Conservation (phyloP, 805 yeast species). For the Geotrichum ghanense region DNA sequence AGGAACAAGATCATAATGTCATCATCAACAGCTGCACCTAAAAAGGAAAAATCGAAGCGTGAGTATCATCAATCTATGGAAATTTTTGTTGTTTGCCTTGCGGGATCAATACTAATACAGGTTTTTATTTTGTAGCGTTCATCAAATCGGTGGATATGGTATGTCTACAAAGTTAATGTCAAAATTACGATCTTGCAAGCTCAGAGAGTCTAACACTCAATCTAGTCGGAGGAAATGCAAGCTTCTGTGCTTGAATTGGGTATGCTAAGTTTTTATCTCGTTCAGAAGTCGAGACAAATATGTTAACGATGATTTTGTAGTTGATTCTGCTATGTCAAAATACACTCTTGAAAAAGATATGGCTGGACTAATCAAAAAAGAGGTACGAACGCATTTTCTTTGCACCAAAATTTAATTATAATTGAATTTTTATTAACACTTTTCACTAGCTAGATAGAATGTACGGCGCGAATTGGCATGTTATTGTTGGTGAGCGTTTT, state of each 20-base stretch:
- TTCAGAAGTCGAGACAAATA: not conserved
- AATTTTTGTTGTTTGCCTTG: too few relatives aligned
- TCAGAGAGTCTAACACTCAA: not conserved
- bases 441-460: constrained; percentile 32
- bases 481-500: constrained; percentile 48
- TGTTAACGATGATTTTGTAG: constrained; percentile 7
- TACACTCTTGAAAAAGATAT: constrained; percentile 42
- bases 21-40: too few relatives aligned
- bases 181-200: not conserved
- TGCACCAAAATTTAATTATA: not conserved
- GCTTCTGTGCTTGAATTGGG: not conserved
- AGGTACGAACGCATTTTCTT: constrained; percentile 16
- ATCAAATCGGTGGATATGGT: constrained; percentile 27
- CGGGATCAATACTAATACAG: too few relatives aligned
- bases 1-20: too few relatives aligned
- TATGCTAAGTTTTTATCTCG: not conserved
- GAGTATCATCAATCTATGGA: too few relatives aligned
- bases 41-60: too few relatives aligned
- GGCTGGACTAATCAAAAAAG: constrained; percentile 47
- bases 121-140: too few relatives aligned
- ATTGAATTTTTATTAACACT: not conserved
- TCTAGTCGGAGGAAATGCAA: not conserved
- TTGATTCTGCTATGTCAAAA: constrained; percentile 33
- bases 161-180: constrained; percentile 4
- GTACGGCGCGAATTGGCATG: constrained; percentile 54